Conservation (phyloP, 164 flowering plant species). For the Akebia trifoliata region DNA sequence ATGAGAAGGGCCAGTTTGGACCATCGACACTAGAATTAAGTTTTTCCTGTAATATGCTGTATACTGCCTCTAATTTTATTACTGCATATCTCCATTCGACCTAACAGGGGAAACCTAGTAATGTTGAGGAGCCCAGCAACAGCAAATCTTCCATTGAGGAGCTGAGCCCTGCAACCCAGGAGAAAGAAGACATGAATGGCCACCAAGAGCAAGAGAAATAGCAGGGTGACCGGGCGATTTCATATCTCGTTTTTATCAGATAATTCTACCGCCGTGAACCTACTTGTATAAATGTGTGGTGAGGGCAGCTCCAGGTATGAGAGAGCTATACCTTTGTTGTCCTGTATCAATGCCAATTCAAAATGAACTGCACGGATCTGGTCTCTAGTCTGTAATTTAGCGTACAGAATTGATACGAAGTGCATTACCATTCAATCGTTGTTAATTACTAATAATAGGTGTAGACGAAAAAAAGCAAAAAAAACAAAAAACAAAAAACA, state of each 20-base stretch:
- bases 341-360: background rate
- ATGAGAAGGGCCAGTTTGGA: too few species aligned
- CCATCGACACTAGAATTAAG: too few species aligned
- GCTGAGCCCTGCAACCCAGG: background rate
- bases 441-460: conserved; percentile 8
- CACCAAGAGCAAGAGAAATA: conserved; percentile 22
- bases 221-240: background rate
- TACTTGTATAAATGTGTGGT: too few species aligned
- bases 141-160: conserved; percentile 8
- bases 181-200: conserved; percentile 30
- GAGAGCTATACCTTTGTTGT: background rate
- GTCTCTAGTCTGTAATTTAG: conserved; percentile 1
- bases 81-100: background rate
- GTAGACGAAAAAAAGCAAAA: background rate
- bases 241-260: background rate
- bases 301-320: too few species aligned
- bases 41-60: too few species aligned
- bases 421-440: conserved; percentile 5
- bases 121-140: conserved; percentile 23
- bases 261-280: background rate
- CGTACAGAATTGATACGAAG: background rate
- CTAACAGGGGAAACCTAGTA: conserved; percentile 35
- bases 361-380: background rate
- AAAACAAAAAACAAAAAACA: conserved; percentile 1
- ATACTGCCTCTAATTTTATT: background rate